phyloP scores from a whole-genome alignment of 176 grass and related monocot species.

The Saccharum spontaneum region DNA sequence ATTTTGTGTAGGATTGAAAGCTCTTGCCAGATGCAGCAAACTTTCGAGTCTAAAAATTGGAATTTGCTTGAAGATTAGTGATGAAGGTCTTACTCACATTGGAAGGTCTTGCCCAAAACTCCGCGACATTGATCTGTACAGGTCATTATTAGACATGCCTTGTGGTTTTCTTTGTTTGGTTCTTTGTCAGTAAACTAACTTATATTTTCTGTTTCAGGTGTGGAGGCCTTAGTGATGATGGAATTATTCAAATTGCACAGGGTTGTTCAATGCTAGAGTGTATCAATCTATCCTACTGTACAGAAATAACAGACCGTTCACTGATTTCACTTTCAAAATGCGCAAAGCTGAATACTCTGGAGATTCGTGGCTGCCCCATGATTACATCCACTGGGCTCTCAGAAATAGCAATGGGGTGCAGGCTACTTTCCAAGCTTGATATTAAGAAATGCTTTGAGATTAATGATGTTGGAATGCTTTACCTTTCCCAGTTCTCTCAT shows the following conservation, averaged over 20 bases:
- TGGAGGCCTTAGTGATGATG: constrained; percentile 62
- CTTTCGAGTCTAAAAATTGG: constrained; percentile 80
- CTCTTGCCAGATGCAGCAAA: constrained; percentile 54
- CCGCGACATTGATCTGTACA: constrained; percentile 83
- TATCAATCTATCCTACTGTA: constrained; percentile 85
- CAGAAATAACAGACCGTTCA: constrained; percentile 62
- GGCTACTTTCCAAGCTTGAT: constrained; percentile 74
- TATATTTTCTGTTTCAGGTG: constrained; percentile 52
- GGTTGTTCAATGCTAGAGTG: constrained; percentile 65
- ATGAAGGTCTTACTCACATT: constrained; percentile 71
- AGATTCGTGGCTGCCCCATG: constrained; percentile 62
- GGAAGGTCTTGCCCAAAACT: constrained; percentile 63
- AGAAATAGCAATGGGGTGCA: constrained; percentile 56
- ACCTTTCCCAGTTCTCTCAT: constrained; percentile 67
- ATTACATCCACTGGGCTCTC: constrained; percentile 60
- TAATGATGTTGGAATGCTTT: constrained; percentile 70
- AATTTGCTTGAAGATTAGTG: constrained; percentile 78
- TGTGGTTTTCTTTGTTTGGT: background rate
- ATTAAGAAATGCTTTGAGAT: constrained; percentile 76
- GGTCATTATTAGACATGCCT: constrained; percentile 24
- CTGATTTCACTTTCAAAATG: constrained; percentile 69
- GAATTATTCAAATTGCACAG: constrained; percentile 56
- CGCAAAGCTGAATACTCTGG: constrained; percentile 59
- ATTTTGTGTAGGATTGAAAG: constrained; percentile 64
- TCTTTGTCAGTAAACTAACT: background rate